phyloP scores from a whole-genome alignment of 306 rosid genomes.

The Phaseolus lunatus region DNA sequence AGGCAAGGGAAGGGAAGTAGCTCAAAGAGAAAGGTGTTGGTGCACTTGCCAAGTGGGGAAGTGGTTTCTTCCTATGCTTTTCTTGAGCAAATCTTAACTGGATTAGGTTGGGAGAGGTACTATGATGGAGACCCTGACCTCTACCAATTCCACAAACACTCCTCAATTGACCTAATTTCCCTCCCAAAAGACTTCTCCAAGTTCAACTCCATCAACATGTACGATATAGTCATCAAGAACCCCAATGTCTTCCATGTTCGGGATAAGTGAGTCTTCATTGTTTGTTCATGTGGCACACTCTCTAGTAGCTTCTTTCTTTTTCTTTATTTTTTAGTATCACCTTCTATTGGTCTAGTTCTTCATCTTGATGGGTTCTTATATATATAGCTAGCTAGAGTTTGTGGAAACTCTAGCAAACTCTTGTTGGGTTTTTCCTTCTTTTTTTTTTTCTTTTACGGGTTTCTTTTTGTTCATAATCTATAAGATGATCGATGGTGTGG shows the following conservation, averaged over 20 bases:
- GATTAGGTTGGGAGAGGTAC: conserved; percentile 97
- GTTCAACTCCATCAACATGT: conserved; percentile 91
- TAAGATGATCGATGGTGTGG: conserved; percentile 33
- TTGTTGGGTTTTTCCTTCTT: background rate
- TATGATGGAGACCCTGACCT: conserved; percentile 83
- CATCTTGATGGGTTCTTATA: conserved; percentile 36
- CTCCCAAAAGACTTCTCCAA: conserved; percentile 80
- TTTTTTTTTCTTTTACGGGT: background rate
- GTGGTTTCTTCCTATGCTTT: conserved; percentile 66
- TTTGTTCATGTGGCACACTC: background rate
- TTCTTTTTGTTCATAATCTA: conserved; percentile 18
- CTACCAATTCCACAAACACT: conserved; percentile 84
- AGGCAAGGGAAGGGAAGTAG: conserved; percentile 53
- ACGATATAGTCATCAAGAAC: conserved; percentile 83
- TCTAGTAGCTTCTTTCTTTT: conserved; percentile 24
- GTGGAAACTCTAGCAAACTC: conserved; percentile 42
- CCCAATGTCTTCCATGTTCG: conserved; percentile 91
- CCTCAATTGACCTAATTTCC: conserved; percentile 88
- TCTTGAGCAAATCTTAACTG: conserved; percentile 69
- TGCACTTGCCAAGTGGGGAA: conserved; percentile 73
- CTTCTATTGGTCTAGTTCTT: background rate
- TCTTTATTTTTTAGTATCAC: background rate
- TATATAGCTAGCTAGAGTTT: conserved; percentile 30
- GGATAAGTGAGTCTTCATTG: conserved; percentile 56
- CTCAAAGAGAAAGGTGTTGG: conserved; percentile 65